Evolutionary conservation across 1,284 basidiomycete genomes (phyloP).

Genomic region (Erythrobasidium hasegawianum): DNA sequence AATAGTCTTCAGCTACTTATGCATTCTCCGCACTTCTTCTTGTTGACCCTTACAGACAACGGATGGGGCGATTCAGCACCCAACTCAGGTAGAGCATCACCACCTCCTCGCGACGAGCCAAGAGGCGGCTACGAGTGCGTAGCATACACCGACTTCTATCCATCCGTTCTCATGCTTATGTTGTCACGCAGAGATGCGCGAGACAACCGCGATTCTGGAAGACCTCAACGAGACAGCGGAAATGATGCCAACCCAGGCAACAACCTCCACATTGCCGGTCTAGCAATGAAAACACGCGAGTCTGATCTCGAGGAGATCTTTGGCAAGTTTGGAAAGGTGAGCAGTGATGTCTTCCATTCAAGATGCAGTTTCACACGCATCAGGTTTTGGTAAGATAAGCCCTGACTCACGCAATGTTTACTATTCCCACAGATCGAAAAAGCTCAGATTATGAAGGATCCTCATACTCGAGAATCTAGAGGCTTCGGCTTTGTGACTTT

Average conservation of each 20-base stretch:
- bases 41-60: too few species aligned
- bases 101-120: too few species aligned
- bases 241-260: slow-evolving; percentile 74
- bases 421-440: slow-evolving; percentile 56
- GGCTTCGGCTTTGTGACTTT: slow-evolving; percentile 98
- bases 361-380: not conserved
- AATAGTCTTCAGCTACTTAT: too few species aligned
- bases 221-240: not conserved
- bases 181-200: not conserved
- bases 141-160: too few species aligned
- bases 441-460: slow-evolving; percentile 93
- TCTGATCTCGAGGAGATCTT: slow-evolving; percentile 83
- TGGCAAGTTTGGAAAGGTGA: slow-evolving; percentile 83
- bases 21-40: too few species aligned
- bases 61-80: too few species aligned
- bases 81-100: too few species aligned
- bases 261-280: slow-evolving; percentile 90
- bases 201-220: not conserved
- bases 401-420: too few species aligned
- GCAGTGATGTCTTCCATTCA: slow-evolving; percentile 20
- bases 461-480: slow-evolving; percentile 90
- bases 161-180: too few species aligned
- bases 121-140: too few species aligned
- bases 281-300: slow-evolving; percentile 74
- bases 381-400: not conserved